Evolutionary conservation across 768 basidiomycete genomes (phyloP), one percentile per base, ranked within the genome.

Genomic region (Infundibulicybe gibba): DNA sequence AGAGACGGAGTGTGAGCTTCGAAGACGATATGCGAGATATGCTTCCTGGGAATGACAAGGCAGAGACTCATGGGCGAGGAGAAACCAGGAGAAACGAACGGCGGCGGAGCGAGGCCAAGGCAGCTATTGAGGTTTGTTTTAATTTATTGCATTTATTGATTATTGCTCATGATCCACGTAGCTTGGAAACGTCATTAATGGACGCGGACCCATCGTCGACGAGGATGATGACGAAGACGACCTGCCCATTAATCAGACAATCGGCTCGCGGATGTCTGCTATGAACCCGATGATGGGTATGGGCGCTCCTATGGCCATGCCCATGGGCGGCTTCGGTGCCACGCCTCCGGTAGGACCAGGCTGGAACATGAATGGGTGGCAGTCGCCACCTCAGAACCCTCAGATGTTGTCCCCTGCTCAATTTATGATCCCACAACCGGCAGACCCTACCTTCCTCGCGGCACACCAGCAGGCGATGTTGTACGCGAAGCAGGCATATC

Each of bases 381-480:
- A 49, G 47, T 48, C 53, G 51, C 53, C 49, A 52, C 37, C 43
- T 30, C 45, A 34, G 44, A 51, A 58, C 56, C 69, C 60, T 49
- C 71, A 52, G 52, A 73, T 69, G 63, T 61, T 66, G 31, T 70
- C 70, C 12, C 68, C 71, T 10, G 55, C 65, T 8, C 71, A 67
- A 31, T 76, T 76, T 62, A 71, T 76, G 68, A 59, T 72, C 49
- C 75, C 52, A 34, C 67, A 54, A 2, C 72, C 66, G 49, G 59
- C 73, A 6, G 85, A 90, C 53, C 79, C 82, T 14, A 63, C 61
- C 15, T 81, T 79, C 61, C 52, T 89, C 25, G 81, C 74, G 4
- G 90, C 89, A 14, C 91, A 94, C 61, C 90, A 93, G 61, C 89
- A 90, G 48, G 91, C 91, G 2, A 89, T 94, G 79, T 69, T 90